A percentile compares a stretch with the other conserved stretches of the same genome.
Evolutionary conservation across 306 rosid species (phyloP).

Genomic region (Cucurbita argyrosperma): DNA sequence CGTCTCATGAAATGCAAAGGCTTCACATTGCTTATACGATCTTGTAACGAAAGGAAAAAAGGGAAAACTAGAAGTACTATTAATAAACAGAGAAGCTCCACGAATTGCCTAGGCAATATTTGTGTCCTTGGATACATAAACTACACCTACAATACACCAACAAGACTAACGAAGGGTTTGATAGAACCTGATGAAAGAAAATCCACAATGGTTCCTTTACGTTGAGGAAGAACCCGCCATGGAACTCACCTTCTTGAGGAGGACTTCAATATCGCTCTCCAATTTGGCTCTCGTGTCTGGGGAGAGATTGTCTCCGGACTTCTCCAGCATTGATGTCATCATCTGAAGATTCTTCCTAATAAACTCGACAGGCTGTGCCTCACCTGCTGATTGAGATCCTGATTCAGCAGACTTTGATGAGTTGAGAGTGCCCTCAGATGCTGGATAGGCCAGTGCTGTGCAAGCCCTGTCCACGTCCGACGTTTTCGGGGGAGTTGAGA

Average conservation of each 20-base stretch:
- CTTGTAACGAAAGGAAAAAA: background rate
- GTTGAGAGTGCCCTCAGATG: conserved; percentile 7
- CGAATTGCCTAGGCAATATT: background rate
- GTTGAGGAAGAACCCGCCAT: conserved; percentile 24
- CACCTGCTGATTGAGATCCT: conserved; percentile 19
- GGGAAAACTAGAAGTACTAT: background rate
- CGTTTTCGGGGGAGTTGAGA: conserved; percentile 15
- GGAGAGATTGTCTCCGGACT: conserved; percentile 32
- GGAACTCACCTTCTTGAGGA: conserved; percentile 60
- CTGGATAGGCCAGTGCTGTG: conserved; percentile 9
- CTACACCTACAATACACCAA: background rate
- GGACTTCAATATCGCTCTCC: conserved; percentile 49
- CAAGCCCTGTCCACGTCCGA: conserved; percentile 5
- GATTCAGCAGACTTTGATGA: conserved; percentile 7
- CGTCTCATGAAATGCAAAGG: background rate
- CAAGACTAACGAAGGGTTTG: background rate
- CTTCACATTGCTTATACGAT: conserved; percentile 1
- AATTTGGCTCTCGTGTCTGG: conserved; percentile 47
- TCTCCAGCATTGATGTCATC: conserved; percentile 63
- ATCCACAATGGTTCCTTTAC: background rate
- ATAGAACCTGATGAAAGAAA: background rate
- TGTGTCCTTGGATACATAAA: background rate
- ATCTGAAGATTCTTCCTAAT: conserved; percentile 54
- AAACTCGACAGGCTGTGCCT: conserved; percentile 32
- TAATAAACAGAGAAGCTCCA: background rate